Base-by-base conservation (phyloP, 2,329 filamentous ascomycete species). In the Aschersonia sp. region DNA sequence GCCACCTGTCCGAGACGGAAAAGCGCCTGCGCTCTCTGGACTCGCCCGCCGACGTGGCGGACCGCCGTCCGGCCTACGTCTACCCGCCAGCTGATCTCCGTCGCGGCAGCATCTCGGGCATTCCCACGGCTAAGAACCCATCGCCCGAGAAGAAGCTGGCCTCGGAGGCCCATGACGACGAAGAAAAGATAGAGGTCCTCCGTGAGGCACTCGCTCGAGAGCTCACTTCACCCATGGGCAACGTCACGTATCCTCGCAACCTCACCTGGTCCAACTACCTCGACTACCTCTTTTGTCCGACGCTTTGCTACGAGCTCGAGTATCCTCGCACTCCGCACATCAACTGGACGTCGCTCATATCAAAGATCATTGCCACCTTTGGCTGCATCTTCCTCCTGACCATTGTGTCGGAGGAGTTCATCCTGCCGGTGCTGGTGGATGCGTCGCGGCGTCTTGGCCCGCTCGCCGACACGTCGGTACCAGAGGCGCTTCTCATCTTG, bases 321-420 rank as follows among this genome's bases (percentile, higher is more conserved):
- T 98, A 97, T 63, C 92, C 92, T 2, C 83, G 92, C 45, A 88
- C 78, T 9, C 62, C 75, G 10, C 68, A 71, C n/a, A 80, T 87
- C 49, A 79, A 86, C 56, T 95, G 86, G 81, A 74, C 79, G 22
- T 83, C 88, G 53, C 76, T 97, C 43, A 78, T 86, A 50, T 85
- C 83, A 63, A 97, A 97, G 66, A 79, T 87, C 29, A 66, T 89
- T 12, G 92, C 92, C 44, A 85, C 92, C 1, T 97, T 97, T 61
- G 92, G 92, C 45, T 95, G 90, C 65, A 94, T 98, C 60, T 97
- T 96, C 65, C 76, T 98, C 29, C 75, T 98, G 54, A 95, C 87
- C 10, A 75, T 96, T 50, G 87, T 84, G 4, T 90, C 85, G 1
- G 92, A 97, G 59, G 90, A 97, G 60, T 97, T 94, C 65, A 95